phyloP scores from a whole-genome alignment of 169 alveolate species.

The Theileria parva region DNA sequence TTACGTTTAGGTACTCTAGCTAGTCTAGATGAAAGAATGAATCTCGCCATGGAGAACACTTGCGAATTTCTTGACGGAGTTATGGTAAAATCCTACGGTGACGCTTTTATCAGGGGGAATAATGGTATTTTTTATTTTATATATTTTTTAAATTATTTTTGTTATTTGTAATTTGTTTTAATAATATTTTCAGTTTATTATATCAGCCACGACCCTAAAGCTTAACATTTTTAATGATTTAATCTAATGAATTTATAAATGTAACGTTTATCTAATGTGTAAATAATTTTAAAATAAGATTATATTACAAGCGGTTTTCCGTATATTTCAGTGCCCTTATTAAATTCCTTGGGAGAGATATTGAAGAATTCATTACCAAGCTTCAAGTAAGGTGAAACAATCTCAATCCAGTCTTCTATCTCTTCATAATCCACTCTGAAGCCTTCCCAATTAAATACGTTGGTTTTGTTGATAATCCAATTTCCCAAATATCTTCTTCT shows the following conservation, averaged over 20 bases:
- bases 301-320: background rate
- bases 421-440: background rate
- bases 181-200: slow-evolving; percentile 27
- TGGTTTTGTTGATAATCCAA: slow-evolving; percentile 1
- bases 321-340: background rate
- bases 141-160: background rate
- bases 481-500: background rate
- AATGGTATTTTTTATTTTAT: slow-evolving; percentile 74
- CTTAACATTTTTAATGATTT: background rate
- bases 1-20: slow-evolving; percentile 70
- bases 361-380: background rate
- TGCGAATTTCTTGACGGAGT: slow-evolving; percentile 80
- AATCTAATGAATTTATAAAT: background rate
- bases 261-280: too few species aligned
- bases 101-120: slow-evolving; percentile 85
- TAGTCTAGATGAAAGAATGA: slow-evolving; percentile 85
- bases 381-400: slow-evolving; percentile 7
- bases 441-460: slow-evolving; percentile 17
- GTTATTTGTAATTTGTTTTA: background rate
- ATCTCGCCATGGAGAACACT: slow-evolving; percentile 82
- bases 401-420: slow-evolving; percentile 5
- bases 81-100: slow-evolving; percentile 77
- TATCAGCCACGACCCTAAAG: slow-evolving; percentile 39
- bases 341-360: background rate
- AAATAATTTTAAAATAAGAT: background rate